These are phyloP conservation scores for Gossypioides kirkii DNA, from an alignment of 345 rosid genomes.

Conservation along the genomic window DNA sequence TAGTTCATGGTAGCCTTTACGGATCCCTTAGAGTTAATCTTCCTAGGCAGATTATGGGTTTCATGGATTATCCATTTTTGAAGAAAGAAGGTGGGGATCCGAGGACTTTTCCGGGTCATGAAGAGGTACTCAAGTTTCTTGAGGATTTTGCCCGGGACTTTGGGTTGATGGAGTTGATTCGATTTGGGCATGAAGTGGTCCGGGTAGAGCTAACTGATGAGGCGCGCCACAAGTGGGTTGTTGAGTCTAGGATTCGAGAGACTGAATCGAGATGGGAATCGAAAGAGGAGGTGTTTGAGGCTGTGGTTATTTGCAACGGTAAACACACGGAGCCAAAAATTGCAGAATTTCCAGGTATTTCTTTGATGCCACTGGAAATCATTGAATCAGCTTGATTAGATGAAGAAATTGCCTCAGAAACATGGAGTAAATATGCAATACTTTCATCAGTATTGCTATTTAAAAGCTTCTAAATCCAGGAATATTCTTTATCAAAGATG, in stretches of 20 bases:
- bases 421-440: not conserved
- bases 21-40: constrained; percentile 53
- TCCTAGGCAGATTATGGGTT: constrained; percentile 58
- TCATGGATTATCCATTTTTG: constrained; percentile 41
- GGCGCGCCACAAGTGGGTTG: constrained; percentile 4
- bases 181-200: constrained; percentile 8
- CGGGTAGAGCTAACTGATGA: constrained; percentile 5
- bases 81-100: constrained; percentile 9
- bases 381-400: not conserved
- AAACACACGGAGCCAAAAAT: constrained; percentile 47
- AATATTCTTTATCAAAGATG: not conserved
- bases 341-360: constrained; percentile 34
- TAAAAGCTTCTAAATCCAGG: not conserved
- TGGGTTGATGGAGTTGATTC: constrained; percentile 3
- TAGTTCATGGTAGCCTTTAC: constrained; percentile 53
- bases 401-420: not conserved
- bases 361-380: not conserved
- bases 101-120: constrained; percentile 4
- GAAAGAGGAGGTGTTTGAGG: constrained; percentile 40
- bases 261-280: constrained; percentile 1
- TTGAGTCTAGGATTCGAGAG: constrained; percentile 12
- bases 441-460: not conserved
- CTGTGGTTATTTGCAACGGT: constrained; percentile 61
- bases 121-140: constrained; percentile 12
- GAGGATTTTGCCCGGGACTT: constrained; percentile 11